phyloP scores from a whole-genome alignment of 2,329 filamentous ascomycete genomes.

The Paramyrothecium sp. region DNA sequence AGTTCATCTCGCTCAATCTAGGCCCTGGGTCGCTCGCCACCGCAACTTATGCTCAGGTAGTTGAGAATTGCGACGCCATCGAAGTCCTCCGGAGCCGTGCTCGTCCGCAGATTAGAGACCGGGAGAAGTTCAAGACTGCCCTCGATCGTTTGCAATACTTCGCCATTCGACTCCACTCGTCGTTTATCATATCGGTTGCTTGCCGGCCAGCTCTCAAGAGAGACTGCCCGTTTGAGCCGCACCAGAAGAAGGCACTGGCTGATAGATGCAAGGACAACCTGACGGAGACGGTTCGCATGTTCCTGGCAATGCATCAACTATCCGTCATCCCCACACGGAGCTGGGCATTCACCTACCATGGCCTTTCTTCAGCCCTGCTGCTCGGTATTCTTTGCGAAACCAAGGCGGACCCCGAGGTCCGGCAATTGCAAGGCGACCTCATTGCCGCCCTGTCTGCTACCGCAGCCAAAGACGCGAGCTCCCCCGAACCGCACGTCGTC shows the following conservation, averaged over 20 bases:
- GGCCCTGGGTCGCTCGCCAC: constrained; percentile 52
- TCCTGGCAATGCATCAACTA: constrained; percentile 66
- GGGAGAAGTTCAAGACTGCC: constrained; percentile 62
- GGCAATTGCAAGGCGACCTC: constrained; percentile 62
- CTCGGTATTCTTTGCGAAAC: constrained; percentile 64
- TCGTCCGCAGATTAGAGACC: constrained; percentile 52
- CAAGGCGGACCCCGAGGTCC: constrained; percentile 61
- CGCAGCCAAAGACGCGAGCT: constrained; percentile 59
- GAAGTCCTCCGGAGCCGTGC: constrained; percentile 50
- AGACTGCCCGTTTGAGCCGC: constrained; percentile 46
- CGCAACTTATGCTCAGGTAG: constrained; percentile 53
- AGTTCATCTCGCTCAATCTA: constrained; percentile 57
- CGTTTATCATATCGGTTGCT: constrained; percentile 64
- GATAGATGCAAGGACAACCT: constrained; percentile 61
- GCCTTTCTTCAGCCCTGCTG: constrained; percentile 62
- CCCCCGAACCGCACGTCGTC: constrained; percentile 51
- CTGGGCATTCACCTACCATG: constrained; percentile 68
- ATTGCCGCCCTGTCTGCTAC: constrained; percentile 64
- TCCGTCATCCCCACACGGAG: constrained; percentile 65
- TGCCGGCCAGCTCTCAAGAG: constrained; percentile 61
- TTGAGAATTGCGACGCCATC: constrained; percentile 55
- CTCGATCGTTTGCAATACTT: constrained; percentile 63
- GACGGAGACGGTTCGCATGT: constrained; percentile 66
- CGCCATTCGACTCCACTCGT: constrained; percentile 62
- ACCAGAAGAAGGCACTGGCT: constrained; percentile 54